phyloP scores from a whole-genome alignment of 1,139 yeast species.

The Oligophagozyma castellii region DNA sequence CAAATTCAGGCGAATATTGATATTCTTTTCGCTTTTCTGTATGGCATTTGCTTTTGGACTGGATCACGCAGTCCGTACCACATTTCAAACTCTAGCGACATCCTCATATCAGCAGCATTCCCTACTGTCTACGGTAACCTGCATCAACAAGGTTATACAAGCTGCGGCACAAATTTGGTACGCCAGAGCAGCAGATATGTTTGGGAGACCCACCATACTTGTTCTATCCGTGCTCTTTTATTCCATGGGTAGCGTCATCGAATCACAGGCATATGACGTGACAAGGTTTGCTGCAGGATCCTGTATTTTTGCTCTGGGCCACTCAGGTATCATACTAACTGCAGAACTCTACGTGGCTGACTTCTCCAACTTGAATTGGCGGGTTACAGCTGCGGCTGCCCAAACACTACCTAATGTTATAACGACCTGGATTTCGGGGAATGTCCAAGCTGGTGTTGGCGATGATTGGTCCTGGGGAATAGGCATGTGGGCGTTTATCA shows the following conservation, averaged over 20 bases:
- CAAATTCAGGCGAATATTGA: too few relatives aligned
- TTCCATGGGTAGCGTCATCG: slow-evolving; percentile 55
- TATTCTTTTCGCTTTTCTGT: slow-evolving; percentile 38
- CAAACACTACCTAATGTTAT: slow-evolving; percentile 62
- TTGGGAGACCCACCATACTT: slow-evolving; percentile 52
- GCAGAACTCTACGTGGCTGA: slow-evolving; percentile 50
- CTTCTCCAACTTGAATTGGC: slow-evolving; percentile 55
- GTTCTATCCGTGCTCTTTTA: slow-evolving; percentile 44
- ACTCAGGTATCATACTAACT: slow-evolving; percentile 46
- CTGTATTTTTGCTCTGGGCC: slow-evolving; percentile 57
- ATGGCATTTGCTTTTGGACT: slow-evolving; percentile 54
- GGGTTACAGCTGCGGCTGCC: slow-evolving; percentile 45
- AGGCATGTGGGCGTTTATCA: slow-evolving; percentile 70
- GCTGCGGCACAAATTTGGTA: slow-evolving; percentile 62
- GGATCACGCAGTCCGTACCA: slow-evolving; percentile 38
- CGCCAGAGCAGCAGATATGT: slow-evolving; percentile 57
- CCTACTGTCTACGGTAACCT: slow-evolving; percentile 49
- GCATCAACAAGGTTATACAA: slow-evolving; percentile 48
- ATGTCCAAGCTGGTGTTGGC: slow-evolving; percentile 31
- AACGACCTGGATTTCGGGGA: slow-evolving; percentile 66
- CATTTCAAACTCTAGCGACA: slow-evolving; percentile 41
- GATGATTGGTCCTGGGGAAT: slow-evolving; percentile 58
- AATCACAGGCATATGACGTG: slow-evolving; percentile 53
- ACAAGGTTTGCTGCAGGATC: slow-evolving; percentile 63
- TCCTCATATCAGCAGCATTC: slow-evolving; percentile 45